Conservation (phyloP, 768 basidiomycete genomes). For the Mrakia gelida region DNA sequence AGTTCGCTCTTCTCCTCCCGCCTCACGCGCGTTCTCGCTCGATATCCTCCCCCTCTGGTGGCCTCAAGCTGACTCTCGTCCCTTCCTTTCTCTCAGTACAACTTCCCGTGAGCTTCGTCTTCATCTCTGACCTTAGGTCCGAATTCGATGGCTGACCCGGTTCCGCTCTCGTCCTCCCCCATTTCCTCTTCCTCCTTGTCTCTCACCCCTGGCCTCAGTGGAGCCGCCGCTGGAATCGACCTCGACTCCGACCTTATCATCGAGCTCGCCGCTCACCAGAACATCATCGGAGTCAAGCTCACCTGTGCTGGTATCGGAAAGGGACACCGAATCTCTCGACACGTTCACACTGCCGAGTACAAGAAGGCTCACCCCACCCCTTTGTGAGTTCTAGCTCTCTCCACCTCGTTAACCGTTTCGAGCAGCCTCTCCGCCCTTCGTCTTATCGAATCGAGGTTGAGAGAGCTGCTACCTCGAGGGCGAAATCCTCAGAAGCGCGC, state of each 20-base stretch:
- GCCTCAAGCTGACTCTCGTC: not conserved
- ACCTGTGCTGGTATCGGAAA: constrained; percentile 80
- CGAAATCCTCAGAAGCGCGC: too few species aligned
- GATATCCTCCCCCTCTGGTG: not conserved
- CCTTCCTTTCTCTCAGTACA: constrained; percentile 47
- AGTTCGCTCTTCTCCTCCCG: not conserved
- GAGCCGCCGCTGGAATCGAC: constrained; percentile 61
- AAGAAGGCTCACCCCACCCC: constrained; percentile 31
- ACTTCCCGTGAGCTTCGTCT: constrained; percentile 71
- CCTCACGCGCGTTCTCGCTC: not conserved
- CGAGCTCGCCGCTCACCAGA: constrained; percentile 67
- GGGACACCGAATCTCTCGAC: constrained; percentile 65
- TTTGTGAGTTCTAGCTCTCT: constrained; percentile 18
- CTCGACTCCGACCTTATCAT: constrained; percentile 74
- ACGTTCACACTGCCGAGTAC: constrained; percentile 46
- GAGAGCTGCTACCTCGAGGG: too few species aligned
- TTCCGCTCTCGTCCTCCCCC: not conserved
- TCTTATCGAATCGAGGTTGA: not conserved
- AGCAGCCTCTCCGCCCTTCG: not conserved
- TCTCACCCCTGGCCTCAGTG: constrained; percentile 17
- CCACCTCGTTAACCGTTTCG: constrained; percentile 37
- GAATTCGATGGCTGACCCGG: constrained; percentile 6
- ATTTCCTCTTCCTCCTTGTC: constrained; percentile 48
- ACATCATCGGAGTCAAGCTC: constrained; percentile 76
- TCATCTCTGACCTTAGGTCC: too few species aligned